phyloP scores from a whole-genome alignment of 257 asterid species.

The Penstemon davidsonii region DNA sequence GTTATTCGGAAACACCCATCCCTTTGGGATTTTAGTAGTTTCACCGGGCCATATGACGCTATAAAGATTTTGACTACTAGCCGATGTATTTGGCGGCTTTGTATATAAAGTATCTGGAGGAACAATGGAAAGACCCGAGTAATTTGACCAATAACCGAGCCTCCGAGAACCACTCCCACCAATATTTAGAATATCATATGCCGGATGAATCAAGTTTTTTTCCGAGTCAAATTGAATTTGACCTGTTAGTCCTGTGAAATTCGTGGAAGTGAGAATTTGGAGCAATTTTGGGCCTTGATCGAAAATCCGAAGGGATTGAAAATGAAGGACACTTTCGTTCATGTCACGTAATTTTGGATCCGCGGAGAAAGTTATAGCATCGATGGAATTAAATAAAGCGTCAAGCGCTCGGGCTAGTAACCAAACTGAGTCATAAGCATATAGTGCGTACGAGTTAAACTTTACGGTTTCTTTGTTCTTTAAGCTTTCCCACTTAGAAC shows the following conservation, averaged over 20 bases:
- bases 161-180: conserved; percentile 58
- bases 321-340: conserved; percentile 38
- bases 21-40: conserved; percentile 52
- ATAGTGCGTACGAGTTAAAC: conserved; percentile 65
- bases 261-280: conserved; percentile 39
- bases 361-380: conserved; percentile 45
- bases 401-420: conserved; percentile 68
- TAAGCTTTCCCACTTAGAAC: conserved; percentile 44
- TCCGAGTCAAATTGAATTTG: conserved; percentile 49
- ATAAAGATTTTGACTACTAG: conserved; percentile 39
- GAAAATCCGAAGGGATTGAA: conserved; percentile 48
- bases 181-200: conserved; percentile 60
- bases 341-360: conserved; percentile 50
- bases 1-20: conserved; percentile 80
- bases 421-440: conserved; percentile 74
- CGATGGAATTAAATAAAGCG: conserved; percentile 39
- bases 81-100: conserved; percentile 47
- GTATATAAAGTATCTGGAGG: conserved; percentile 50
- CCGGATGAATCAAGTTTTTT: conserved; percentile 52
- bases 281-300: conserved; percentile 63
- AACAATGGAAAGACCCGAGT: conserved; percentile 50
- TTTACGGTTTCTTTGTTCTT: conserved; percentile 31
- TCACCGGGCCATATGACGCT: conserved; percentile 79
- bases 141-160: conserved; percentile 73
- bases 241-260: conserved; percentile 64